A percentile compares a stretch with the other conserved stretches of the same genome.
These are phyloP conservation scores for Fusarium hostae DNA, from an alignment of 2,329 filamentous ascomycete genomes.

Conservation along the genomic window DNA sequence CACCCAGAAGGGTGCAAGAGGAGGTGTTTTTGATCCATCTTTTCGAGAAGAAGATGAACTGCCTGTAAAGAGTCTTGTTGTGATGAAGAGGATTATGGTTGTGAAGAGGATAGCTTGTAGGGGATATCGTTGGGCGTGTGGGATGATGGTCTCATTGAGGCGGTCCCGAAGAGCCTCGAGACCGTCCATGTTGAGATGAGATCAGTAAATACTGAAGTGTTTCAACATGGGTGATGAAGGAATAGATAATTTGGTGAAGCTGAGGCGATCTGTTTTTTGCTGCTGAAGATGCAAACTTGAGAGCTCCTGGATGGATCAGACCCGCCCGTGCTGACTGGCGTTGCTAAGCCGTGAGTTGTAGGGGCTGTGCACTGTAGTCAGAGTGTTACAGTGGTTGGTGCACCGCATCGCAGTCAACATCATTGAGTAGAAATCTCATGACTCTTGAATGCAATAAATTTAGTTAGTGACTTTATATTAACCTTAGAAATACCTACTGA, in stretches of 20 bases:
- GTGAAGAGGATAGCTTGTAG: constrained; percentile 39
- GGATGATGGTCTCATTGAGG: constrained; percentile 35
- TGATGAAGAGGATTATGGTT: constrained; percentile 42
- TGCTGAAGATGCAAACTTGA: constrained; percentile 13
- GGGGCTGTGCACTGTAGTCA: constrained; percentile 34
- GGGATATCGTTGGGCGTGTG: constrained; percentile 38
- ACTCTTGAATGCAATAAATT: neutral
- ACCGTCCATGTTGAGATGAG: constrained; percentile 25
- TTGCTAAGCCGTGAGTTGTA: constrained; percentile 10
- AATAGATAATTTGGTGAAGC: neutral
- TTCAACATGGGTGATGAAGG: neutral
- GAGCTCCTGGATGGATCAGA: constrained; percentile 32
- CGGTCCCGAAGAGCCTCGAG: constrained; percentile 17
- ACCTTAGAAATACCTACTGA: too few relatives aligned
- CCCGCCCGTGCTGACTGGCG: constrained; percentile 33
- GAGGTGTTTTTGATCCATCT: constrained; percentile 38
- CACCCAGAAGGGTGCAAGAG: constrained; percentile 50
- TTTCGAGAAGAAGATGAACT: constrained; percentile 53
- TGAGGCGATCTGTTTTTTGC: constrained; percentile 34
- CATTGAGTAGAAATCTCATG: neutral
- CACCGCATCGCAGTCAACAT: neutral
- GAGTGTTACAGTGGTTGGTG: constrained; percentile 2
- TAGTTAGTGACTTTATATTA: too few relatives aligned
- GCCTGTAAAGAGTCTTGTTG: constrained; percentile 42
- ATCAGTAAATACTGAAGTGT: neutral